Percentiles rank a stretch among this genome's conserved stretches.
These are phyloP conservation scores for Teratosphaeria pseudoeucalypti DNA, from an alignment of 2,329 filamentous ascomycete species.

Conservation along the genomic window DNA sequence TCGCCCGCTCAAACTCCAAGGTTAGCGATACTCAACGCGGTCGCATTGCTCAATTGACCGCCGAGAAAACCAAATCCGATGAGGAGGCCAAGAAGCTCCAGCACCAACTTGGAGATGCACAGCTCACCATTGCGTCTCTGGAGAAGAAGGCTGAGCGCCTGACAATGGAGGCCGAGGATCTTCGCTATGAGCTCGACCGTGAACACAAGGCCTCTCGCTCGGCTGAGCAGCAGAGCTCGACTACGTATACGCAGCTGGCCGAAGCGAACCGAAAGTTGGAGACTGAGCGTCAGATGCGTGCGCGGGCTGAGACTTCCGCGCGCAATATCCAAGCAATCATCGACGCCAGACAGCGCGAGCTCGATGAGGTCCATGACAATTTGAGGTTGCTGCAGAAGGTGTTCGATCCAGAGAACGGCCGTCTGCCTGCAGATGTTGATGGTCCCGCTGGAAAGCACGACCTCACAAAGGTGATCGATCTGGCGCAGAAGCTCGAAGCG, in stretches of 20 bases:
- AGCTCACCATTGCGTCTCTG: slow-evolving; percentile 68
- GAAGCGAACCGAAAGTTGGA: slow-evolving; percentile 85
- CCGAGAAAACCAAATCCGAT: slow-evolving; percentile 72
- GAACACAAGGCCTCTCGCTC: slow-evolving; percentile 84
- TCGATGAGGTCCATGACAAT: slow-evolving; percentile 69
- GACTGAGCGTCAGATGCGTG: slow-evolving; percentile 74
- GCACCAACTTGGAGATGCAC: slow-evolving; percentile 76
- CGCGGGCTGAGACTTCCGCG: slow-evolving; percentile 75
- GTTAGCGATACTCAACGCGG: slow-evolving; percentile 74
- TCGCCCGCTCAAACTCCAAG: slow-evolving; percentile 78
- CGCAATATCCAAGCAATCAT: slow-evolving; percentile 69
- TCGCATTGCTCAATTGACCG: slow-evolving; percentile 64
- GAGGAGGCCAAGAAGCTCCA: slow-evolving; percentile 72
- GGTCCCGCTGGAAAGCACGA: slow-evolving; percentile 50
- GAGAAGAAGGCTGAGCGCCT: slow-evolving; percentile 95
- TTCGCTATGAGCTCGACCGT: slow-evolving; percentile 81
- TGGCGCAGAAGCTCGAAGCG: slow-evolving; percentile 77
- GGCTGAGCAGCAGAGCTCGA: slow-evolving; percentile 79
- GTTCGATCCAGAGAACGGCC: slow-evolving; percentile 59
- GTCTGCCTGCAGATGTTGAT: slow-evolving; percentile 52
- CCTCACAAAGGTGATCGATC: slow-evolving; percentile 56
- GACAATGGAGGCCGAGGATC: slow-evolving; percentile 74
- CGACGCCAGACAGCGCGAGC: slow-evolving; percentile 69
- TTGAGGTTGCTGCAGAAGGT: slow-evolving; percentile 75
- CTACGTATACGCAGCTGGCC: slow-evolving; percentile 68